Evolutionary conservation across 768 basidiomycete genomes (phyloP).

Genomic region (Pulveroboletus frians): DNA sequence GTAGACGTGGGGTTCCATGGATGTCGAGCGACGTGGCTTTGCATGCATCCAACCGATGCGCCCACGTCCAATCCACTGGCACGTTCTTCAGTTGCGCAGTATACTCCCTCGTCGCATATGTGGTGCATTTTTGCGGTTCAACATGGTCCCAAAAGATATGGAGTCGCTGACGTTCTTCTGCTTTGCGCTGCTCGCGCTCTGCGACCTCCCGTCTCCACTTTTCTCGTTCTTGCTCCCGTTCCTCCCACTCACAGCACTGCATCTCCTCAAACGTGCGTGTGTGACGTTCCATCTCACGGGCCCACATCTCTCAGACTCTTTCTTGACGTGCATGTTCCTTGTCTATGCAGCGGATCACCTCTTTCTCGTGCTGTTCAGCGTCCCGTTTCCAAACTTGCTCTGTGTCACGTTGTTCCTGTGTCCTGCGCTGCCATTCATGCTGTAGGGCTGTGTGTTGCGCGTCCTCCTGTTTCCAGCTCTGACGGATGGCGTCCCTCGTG

Average conservation of each 20-base stretch:
- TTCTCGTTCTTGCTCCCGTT: constrained; percentile 1
- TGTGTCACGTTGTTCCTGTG: neutral
- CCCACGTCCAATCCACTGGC: constrained; percentile 12
- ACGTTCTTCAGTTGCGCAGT: constrained; percentile 28
- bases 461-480: constrained; percentile 5
- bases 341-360: neutral
- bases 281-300: neutral
- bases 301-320: constrained; percentile 1
- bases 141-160: constrained; percentile 22
- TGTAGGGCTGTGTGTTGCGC: neutral
- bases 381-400: constrained; percentile 3
- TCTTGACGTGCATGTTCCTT: constrained; percentile 10
- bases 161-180: constrained; percentile 20
- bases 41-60: constrained; percentile 20
- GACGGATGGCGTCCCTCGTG: constrained; percentile 3
- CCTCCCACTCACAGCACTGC: neutral
- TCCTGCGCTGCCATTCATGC: constrained; percentile 2
- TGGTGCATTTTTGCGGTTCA: constrained; percentile 19
- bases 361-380: neutral
- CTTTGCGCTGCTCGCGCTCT: constrained; percentile 7
- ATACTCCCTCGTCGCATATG: constrained; percentile 28
- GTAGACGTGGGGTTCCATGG: constrained; percentile 16
- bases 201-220: constrained; percentile 14
- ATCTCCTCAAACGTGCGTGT: constrained; percentile 3
- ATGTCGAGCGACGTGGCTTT: constrained; percentile 17